Evolutionary conservation across 2,329 filamentous ascomycete genomes (phyloP).

Genomic region (Sporothrix dimorphospora): DNA sequence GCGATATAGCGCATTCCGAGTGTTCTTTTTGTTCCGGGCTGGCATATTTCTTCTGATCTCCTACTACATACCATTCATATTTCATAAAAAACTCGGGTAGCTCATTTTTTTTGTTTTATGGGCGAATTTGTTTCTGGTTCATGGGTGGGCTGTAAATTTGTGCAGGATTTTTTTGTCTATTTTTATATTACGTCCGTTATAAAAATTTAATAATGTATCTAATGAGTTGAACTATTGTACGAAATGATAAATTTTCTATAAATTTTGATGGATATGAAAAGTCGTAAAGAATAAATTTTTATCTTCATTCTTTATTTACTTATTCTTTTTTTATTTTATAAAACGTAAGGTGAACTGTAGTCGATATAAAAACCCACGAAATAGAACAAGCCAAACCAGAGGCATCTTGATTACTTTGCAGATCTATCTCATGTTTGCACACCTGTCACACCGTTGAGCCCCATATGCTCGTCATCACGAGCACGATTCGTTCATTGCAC

Average conservation of each 20-base stretch:
- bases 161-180: no score
- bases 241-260: not conserved
- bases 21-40: not conserved
- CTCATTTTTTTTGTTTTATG: not conserved
- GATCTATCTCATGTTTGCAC: not conserved
- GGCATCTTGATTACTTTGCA: not conserved
- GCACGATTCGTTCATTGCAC: not conserved
- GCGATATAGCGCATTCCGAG: not conserved
- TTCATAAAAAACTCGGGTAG: constrained; percentile 15
- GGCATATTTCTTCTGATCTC: constrained; percentile 2
- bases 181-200: not conserved
- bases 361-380: no score
- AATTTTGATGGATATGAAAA: not conserved
- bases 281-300: not conserved
- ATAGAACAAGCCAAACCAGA: no score
- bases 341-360: no score
- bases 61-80: constrained; percentile 14
- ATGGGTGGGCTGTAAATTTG: not conserved
- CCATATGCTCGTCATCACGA: not conserved
- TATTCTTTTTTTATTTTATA: no score
- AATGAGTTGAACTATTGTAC: not conserved
- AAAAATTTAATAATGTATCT: constrained; percentile 10
- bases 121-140: not conserved
- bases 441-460: not conserved
- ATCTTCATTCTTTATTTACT: not conserved